phyloP scores from a whole-genome alignment of 2,329 filamentous ascomycete genomes.

The Westerdykella ornata region DNA sequence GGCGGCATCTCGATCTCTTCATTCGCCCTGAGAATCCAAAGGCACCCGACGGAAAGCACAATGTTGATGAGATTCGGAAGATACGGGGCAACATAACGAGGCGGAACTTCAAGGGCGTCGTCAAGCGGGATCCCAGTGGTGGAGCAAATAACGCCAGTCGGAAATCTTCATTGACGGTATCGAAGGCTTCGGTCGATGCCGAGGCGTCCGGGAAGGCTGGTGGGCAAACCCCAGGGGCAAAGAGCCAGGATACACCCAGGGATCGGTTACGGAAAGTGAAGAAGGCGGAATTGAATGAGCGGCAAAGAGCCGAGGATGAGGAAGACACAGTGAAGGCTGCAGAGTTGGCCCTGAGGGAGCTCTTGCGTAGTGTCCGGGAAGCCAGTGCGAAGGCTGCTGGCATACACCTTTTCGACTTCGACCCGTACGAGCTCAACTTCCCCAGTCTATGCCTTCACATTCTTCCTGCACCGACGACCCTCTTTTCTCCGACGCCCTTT shows the following conservation, averaged over 20 bases:
- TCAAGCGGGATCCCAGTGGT: not conserved
- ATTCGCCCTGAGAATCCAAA: constrained; percentile 92
- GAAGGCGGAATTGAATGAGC: constrained; percentile 58
- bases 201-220: constrained; percentile 22
- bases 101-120: constrained; percentile 60
- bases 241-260: constrained; percentile 53
- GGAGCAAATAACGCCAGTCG: constrained; percentile 52
- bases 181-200: constrained; percentile 18
- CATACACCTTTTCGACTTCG: constrained; percentile 62
- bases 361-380: constrained; percentile 72
- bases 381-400: constrained; percentile 50
- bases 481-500: constrained; percentile 76
- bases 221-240: constrained; percentile 54
- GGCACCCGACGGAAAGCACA: constrained; percentile 75
- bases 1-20: constrained; percentile 88
- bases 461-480: constrained; percentile 69
- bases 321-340: constrained; percentile 74
- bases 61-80: constrained; percentile 82
- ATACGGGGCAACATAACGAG: constrained; percentile 80
- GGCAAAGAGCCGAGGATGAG: constrained; percentile 60
- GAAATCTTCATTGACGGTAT: constrained; percentile 28
- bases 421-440: constrained; percentile 78
- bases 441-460: constrained; percentile 77
- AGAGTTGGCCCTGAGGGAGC: constrained; percentile 76
- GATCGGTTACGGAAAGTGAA: constrained; percentile 31